Conservation (phyloP, 2,329 filamentous ascomycete species). For the Diaporthe batatas region DNA sequence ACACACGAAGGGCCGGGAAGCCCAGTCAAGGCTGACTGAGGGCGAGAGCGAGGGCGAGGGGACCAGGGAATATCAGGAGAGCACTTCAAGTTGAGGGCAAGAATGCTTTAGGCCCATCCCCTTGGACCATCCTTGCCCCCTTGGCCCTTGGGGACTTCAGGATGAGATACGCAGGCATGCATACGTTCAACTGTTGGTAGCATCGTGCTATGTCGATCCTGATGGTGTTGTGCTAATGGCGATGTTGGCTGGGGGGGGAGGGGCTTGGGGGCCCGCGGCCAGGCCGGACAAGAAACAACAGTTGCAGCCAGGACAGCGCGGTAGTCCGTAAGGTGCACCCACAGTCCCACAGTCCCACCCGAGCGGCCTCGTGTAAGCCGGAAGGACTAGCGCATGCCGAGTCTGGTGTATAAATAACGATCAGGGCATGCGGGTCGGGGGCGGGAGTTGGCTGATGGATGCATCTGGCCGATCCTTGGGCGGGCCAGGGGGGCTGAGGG, state of each 20-base stretch:
- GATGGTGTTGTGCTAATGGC: not conserved
- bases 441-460: conserved; percentile 13
- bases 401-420: conserved; percentile 28
- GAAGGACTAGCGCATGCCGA: not conserved
- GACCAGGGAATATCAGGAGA: conserved; percentile 11
- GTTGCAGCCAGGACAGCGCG: not conserved
- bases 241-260: conserved; percentile 17
- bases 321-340: not conserved
- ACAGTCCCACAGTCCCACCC: not conserved
- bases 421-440: conserved; percentile 16
- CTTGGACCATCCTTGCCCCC: too few species aligned
- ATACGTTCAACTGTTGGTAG: conserved; percentile 6
- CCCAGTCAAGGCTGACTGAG: conserved; percentile 23
- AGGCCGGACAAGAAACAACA: conserved; percentile 25
- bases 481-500: conserved; percentile 19
- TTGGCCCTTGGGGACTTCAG: too few species aligned
- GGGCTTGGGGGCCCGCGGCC: conserved; percentile 11
- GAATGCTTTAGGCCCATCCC: not conserved
- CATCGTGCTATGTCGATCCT: conserved; percentile 33
- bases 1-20: conserved; percentile 11
- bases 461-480: conserved; percentile 35
- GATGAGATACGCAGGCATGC: not conserved
- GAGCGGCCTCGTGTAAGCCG: conserved; percentile 1
- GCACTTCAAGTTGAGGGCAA: not conserved
- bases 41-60: not conserved